A percentile compares a stretch with the other conserved stretches of the same genome.
Conservation (phyloP, 2,329 filamentous ascomycete species). For the Zarea fungicola region DNA sequence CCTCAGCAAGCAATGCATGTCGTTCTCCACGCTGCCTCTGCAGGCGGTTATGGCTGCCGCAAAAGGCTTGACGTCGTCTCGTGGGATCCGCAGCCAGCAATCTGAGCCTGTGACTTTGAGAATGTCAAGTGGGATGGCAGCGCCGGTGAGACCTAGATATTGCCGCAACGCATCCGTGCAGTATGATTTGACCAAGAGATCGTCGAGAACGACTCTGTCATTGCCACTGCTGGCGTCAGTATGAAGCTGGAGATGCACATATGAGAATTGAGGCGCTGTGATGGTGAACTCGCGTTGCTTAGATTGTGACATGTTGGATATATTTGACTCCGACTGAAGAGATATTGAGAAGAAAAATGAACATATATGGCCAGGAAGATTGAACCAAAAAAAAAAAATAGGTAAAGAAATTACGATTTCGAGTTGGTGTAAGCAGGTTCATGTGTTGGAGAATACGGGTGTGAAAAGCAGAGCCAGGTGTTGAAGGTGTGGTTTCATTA, state of each 20-base stretch:
- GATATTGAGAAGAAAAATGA: not conserved
- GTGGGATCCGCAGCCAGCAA: constrained; percentile 61
- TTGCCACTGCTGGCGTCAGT: constrained; percentile 24
- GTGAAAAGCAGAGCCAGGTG: not conserved
- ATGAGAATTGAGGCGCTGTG: constrained; percentile 48
- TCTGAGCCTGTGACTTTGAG: constrained; percentile 52
- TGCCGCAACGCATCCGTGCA: constrained; percentile 58
- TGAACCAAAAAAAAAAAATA: not conserved
- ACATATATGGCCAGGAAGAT: not conserved
- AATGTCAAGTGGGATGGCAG: constrained; percentile 64
- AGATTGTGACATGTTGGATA: not conserved
- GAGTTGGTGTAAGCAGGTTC: too few species aligned
- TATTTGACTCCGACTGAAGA: not conserved
- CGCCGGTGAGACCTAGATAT: constrained; percentile 65
- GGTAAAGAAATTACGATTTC: too few species aligned
- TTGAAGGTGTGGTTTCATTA: not conserved
- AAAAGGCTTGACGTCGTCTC: constrained; percentile 54
- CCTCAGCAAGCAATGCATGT: constrained; percentile 45
- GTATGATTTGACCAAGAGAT: constrained; percentile 57
- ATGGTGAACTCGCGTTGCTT: constrained; percentile 36
- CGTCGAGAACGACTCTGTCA: constrained; percentile 51
- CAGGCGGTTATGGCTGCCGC: constrained; percentile 63
- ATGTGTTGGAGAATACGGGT: not conserved
- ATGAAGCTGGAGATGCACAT: constrained; percentile 48
- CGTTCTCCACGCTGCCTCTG: constrained; percentile 41